phyloP scores from a whole-genome alignment of 2,329 filamentous ascomycete genomes.

The Neurospora sp. region DNA sequence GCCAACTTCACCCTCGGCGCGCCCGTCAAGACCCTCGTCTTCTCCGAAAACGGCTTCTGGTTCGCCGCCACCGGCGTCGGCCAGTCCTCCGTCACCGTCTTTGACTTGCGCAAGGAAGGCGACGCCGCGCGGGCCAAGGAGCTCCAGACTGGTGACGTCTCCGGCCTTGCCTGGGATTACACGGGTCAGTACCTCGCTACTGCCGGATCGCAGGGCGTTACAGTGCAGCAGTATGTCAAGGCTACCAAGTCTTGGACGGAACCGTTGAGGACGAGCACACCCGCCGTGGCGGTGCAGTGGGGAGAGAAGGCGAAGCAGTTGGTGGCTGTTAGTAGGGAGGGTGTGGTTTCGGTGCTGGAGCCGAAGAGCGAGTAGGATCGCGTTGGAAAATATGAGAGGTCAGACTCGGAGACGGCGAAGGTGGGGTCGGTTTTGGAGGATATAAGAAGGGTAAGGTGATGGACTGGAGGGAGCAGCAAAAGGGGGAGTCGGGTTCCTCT shows the following conservation, averaged over 20 bases:
- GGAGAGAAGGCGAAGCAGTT: constrained; percentile 64
- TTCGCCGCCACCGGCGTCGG: constrained; percentile 73
- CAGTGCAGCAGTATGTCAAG: constrained; percentile 86
- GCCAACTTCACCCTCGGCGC: constrained; percentile 62
- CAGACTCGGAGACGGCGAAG: neutral
- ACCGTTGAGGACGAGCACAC: constrained; percentile 61
- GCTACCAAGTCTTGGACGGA: constrained; percentile 81
- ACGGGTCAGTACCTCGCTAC: constrained; percentile 86
- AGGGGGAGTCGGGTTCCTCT: neutral
- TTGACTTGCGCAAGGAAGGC: constrained; percentile 86
- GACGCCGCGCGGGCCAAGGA: constrained; percentile 71
- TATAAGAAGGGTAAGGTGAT: neutral
- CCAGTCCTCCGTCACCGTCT: constrained; percentile 71
- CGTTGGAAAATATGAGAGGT: neutral
- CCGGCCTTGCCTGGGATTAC: constrained; percentile 85
- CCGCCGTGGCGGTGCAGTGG: constrained; percentile 68
- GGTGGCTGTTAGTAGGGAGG: constrained; percentile 64
- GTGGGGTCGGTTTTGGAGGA: neutral
- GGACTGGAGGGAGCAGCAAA: neutral
- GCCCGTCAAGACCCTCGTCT: constrained; percentile 65
- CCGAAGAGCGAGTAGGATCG: constrained; percentile 23
- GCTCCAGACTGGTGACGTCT: constrained; percentile 72
- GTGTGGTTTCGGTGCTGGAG: constrained; percentile 62
- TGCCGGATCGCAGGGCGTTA: constrained; percentile 68
- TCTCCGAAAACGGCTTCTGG: constrained; percentile 97